A percentile compares a stretch with the other conserved stretches of the same genome.
Conservation (phyloP, 208 protist species). For the Leptomonas pyrrhocoris region DNA sequence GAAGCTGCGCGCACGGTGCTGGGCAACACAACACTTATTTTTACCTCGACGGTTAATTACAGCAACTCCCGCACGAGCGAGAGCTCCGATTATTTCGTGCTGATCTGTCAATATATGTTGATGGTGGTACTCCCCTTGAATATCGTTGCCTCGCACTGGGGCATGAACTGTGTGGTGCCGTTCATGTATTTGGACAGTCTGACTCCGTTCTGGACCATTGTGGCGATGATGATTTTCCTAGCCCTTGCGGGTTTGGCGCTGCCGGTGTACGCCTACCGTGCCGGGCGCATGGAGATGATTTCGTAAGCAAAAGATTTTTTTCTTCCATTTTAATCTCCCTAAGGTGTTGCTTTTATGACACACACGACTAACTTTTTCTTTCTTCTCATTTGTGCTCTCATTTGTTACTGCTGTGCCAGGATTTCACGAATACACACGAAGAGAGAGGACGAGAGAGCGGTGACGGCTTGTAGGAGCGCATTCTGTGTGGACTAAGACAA, state of each 20-base stretch:
- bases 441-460: too few relatives aligned
- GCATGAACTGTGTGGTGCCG: conserved; percentile 69
- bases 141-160: conserved; percentile 66
- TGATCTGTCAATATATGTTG: conserved; percentile 52
- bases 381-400: too few relatives aligned
- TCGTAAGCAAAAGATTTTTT: too few relatives aligned
- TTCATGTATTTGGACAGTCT: conserved; percentile 37
- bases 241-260: background rate
- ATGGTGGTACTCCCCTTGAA: conserved; percentile 57
- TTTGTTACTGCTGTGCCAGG: too few relatives aligned
- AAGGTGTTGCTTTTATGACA: too few relatives aligned
- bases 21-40: conserved; percentile 66
- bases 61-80: conserved; percentile 50
- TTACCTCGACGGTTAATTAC: conserved; percentile 56
- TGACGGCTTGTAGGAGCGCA: too few relatives aligned
- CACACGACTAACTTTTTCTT: too few relatives aligned
- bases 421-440: too few relatives aligned
- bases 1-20: conserved; percentile 52
- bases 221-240: conserved; percentile 34
- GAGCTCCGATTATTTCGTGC: conserved; percentile 47
- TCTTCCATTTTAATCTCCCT: too few relatives aligned
- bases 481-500: too few relatives aligned
- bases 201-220: conserved; percentile 56
- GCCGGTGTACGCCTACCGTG: too few relatives aligned
- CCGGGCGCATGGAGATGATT: too few relatives aligned